A percentile compares a stretch with the other conserved stretches of the same genome.
Evolutionary conservation across 2,329 filamentous ascomycete species (phyloP).

Genomic region (Apiospora koreana): DNA sequence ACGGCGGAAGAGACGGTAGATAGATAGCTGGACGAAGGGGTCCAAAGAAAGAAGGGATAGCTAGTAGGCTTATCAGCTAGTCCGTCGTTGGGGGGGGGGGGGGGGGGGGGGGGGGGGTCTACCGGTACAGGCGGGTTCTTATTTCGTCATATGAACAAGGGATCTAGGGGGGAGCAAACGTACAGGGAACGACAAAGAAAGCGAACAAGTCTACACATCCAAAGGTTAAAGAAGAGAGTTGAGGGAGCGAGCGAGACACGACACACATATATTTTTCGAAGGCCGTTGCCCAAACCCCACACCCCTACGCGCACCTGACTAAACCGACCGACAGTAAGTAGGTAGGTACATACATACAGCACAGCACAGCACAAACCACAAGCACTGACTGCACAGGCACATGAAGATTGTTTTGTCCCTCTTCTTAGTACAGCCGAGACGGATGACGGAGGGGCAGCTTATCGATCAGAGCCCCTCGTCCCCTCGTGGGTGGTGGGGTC

Average conservation of each 20-base stretch:
- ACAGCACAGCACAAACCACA: no score
- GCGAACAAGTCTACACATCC: background rate
- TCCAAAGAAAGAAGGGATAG: background rate
- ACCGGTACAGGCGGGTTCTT: background rate
- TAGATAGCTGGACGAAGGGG: background rate
- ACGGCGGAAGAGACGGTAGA: background rate
- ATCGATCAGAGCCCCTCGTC: background rate
- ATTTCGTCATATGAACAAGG: background rate
- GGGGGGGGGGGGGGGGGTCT: no score
- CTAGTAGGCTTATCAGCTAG: background rate
- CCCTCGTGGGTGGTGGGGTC: background rate
- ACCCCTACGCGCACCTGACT: background rate
- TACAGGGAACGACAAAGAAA: background rate
- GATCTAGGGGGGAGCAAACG: background rate
- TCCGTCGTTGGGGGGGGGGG: background rate
- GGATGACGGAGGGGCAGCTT: conserved; percentile 4
- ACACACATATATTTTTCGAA: background rate
- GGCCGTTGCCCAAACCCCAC: background rate
- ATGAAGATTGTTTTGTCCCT: background rate
- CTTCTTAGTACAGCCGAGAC: background rate
- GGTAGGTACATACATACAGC: no score
- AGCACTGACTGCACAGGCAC: conserved; percentile 1
- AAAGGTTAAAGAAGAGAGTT: background rate
- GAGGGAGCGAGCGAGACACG: background rate
- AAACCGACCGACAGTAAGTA: background rate